Evolutionary conservation across 495 filamentous ascomycete genomes (phyloP), one percentile per base, ranked within the genome.

Genomic region (Xylaria scruposa): DNA sequence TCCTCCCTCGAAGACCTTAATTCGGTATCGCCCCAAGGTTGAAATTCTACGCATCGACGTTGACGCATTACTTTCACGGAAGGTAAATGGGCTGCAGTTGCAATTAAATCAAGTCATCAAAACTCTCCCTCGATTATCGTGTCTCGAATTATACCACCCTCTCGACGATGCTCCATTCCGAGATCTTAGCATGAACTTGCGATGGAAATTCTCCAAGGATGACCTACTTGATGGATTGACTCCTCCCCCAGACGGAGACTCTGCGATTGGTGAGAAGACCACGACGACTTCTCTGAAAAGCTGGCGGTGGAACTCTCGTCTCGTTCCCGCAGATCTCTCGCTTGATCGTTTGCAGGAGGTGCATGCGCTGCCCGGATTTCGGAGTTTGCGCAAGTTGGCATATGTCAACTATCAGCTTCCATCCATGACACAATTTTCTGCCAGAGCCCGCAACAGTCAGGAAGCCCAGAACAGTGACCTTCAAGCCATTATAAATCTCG

Each of bases 221-320:
- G 70, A 78, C 0, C 74, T 97, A 0, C 90, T 95, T 70, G 74
- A 85, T 0, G 83, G 87, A 1, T 94, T 40, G 78, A 82, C 8
- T 67, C 67, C 38, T 58, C n/a, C 6, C 44, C 54, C 77, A 46
- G 81, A 83, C 8, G 53, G 69, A 24, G 75, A 78, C 49, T 12
- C 53, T 63, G 73, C 70, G 3, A 56, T 13, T 9, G 66, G 40
- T 56, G 54, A 24, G 10, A 69, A 66, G n/a, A 49, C 49, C 15
- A 54, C 56, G 2, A 62, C 70, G 2, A 79, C 85, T 13, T 77
- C 77, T 46, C 87, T 97, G 38, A 84, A 81, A 40, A 89, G 85
- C 66, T 97, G 92, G 92, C 89, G 89, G 42, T 97, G 94, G 94
- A 95, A 92, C 74, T 80, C 87, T 44, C 86, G 90, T n/a, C 83